Evolutionary conservation across 2,329 filamentous ascomycete species (phyloP), one percentile per base, ranked within the genome.

Genomic region (Cladosporium sp.): DNA sequence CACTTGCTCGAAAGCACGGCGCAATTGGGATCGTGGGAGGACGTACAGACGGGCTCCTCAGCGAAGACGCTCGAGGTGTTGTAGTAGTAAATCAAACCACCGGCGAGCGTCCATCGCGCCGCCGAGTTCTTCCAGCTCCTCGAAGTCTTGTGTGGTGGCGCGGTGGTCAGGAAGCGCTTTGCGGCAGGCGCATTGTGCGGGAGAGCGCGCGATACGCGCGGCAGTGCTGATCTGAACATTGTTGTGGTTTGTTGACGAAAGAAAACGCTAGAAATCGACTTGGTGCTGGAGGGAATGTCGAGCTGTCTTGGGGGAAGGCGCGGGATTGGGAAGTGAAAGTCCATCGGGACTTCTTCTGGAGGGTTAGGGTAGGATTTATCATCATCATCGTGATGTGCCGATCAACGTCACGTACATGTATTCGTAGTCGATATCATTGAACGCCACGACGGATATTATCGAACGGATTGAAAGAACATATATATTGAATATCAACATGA

Each of bases 11-110:
- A 32, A 10, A 32, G 30, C 30, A 32, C 30, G 15, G 62, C 32
- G 41, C 63, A 54, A 52, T 51, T 12, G n/a, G 8, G 12, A 3
- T n/a, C n/a, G 12, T 1, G 18, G 12, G 15, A 24, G 12, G 18
- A 80, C 90, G 71, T 85, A 96, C 93, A 85, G 72, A 86, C 80
- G 41, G 88, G 86, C 78, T 96, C 90, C 74, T 97, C 92, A 18
- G 93, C 91, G 78, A 98, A 66, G 6, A 92, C 84, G 64, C 88
- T 86, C 74, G 90, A 94, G 8, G 93, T 97, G 82, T 93, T 96
- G 80, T 98, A 99, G 80, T 92, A 97, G 82, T 98, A 99, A 59
- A 98, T 81, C 55, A 90, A 88, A 24, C 86, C 92, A 67, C 83
- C 84, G 0, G 92, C 93, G 65, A 95, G 76, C 70, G 88, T 92